phyloP scores from a whole-genome alignment of 768 basidiomycete genomes.

The Thelephora ganbajun region DNA sequence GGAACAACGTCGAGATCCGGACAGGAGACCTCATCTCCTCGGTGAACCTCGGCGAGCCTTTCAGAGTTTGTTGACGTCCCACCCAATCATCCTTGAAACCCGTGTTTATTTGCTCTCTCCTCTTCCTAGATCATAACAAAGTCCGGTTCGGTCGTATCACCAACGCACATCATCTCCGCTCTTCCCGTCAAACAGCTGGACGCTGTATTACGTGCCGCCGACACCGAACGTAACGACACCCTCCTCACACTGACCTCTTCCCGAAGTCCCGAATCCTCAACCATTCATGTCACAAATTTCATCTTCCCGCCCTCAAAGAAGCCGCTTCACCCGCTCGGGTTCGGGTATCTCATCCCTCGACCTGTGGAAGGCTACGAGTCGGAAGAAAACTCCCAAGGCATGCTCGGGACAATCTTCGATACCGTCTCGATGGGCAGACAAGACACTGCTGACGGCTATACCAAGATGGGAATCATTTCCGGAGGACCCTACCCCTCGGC shows the following conservation, averaged over 20 bases:
- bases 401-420: conserved; percentile 87
- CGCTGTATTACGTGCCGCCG: conserved; percentile 24
- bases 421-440: conserved; percentile 59
- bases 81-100: conserved; percentile 18
- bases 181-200: conserved; percentile 26
- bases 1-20: conserved; percentile 46
- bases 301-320: conserved; percentile 46
- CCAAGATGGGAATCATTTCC: conserved; percentile 84
- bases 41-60: conserved; percentile 12
- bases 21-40: conserved; percentile 24
- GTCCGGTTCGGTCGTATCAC: conserved; percentile 20
- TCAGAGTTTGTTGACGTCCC: neutral
- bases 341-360: conserved; percentile 89
- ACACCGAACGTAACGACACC: neutral
- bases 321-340: conserved; percentile 68
- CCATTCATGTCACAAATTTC: conserved; percentile 81
- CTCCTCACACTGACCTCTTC: conserved; percentile 39
- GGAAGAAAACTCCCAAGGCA: conserved; percentile 21
- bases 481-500: conserved; percentile 55
- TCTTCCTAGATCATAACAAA: conserved; percentile 19
- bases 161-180: conserved; percentile 67
- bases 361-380: conserved; percentile 36
- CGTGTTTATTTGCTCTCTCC: conserved; percentile 19
- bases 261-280: conserved; percentile 51
- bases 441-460: conserved; percentile 21